A percentile compares a stretch with the other conserved stretches of the same genome.
Evolutionary conservation across 495 filamentous ascomycete species (phyloP).

Genomic region (Penicillium daleae): DNA sequence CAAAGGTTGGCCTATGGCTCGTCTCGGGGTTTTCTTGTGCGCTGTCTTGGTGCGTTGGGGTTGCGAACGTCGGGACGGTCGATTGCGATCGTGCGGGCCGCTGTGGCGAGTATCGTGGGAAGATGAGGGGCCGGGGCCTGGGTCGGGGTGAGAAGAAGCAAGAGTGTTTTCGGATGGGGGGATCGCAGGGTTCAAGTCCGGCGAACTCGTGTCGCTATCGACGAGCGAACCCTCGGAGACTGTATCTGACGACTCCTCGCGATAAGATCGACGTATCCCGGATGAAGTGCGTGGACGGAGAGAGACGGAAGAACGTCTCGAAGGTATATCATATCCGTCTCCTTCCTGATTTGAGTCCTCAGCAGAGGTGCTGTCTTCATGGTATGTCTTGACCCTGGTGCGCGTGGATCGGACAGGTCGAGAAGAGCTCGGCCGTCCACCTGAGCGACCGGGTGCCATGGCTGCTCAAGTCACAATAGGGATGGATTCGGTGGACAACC

Average conservation of each 20-base stretch:
- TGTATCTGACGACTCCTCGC: constrained; percentile 49
- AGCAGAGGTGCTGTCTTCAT: constrained; percentile 44
- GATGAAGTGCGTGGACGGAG: constrained; percentile 41
- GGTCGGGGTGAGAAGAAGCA: not conserved
- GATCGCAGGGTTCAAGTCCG: not conserved
- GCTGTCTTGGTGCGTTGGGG: constrained; percentile 27
- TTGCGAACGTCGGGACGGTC: constrained; percentile 18
- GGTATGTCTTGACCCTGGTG: constrained; percentile 43
- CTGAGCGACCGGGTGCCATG: constrained; percentile 36
- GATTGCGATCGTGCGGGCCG: not conserved
- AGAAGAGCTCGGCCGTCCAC: constrained; percentile 24
- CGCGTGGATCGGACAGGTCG: constrained; percentile 47
- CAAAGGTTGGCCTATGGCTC: constrained; percentile 28
- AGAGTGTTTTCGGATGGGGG: not conserved
- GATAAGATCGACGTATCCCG: constrained; percentile 43
- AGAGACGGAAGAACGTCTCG: constrained; percentile 30
- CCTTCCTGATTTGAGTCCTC: constrained; percentile 26
- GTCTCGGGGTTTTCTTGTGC: constrained; percentile 20
- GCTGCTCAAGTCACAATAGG: not conserved
- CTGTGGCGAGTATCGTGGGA: not conserved
- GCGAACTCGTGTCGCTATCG: constrained; percentile 18
- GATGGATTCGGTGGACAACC: not conserved
- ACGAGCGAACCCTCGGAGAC: constrained; percentile 21
- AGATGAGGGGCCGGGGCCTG: not conserved
- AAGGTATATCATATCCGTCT: constrained; percentile 14